Conservation (phyloP, 495 filamentous ascomycete genomes). For the Penicillium bovifimosum region DNA sequence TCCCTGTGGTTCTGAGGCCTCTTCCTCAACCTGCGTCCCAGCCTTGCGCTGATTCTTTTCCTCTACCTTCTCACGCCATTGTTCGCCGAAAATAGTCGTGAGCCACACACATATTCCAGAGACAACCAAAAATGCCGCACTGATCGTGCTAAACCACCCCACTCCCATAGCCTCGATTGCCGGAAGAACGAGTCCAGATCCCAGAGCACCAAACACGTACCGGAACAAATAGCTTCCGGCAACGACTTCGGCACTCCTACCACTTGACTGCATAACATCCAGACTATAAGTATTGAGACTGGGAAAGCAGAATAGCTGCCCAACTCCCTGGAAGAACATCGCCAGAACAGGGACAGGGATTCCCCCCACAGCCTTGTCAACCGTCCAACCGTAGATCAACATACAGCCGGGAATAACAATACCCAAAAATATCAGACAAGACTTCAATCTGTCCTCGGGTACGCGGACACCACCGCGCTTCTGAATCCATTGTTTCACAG, state of each 20-base stretch:
- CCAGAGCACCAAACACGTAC: constrained; percentile 62
- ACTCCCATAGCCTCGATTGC: constrained; percentile 62
- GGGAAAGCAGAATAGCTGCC: constrained; percentile 69
- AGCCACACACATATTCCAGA: constrained; percentile 41
- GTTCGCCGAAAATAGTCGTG: constrained; percentile 47
- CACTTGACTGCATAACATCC: constrained; percentile 61
- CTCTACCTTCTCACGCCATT: constrained; percentile 51
- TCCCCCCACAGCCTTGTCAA: constrained; percentile 61
- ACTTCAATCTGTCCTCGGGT: constrained; percentile 63
- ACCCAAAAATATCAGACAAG: constrained; percentile 54
- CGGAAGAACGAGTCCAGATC: constrained; percentile 60
- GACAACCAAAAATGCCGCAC: constrained; percentile 48
- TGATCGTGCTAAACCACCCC: constrained; percentile 58
- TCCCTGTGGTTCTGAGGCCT: neutral
- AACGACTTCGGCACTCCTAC: constrained; percentile 59
- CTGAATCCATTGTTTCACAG: constrained; percentile 57
- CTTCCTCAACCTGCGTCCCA: neutral
- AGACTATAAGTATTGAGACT: constrained; percentile 70
- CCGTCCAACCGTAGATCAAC: constrained; percentile 66
- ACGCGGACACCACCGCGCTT: constrained; percentile 54
- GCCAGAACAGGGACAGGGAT: constrained; percentile 62
- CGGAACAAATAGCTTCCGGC: constrained; percentile 69
- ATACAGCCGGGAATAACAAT: constrained; percentile 59
- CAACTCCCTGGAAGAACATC: constrained; percentile 67
- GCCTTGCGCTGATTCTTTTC: constrained; percentile 24